These are phyloP conservation scores for Drosera spatulata DNA, from an alignment of 179 eudicot species.

Conservation along the genomic window DNA sequence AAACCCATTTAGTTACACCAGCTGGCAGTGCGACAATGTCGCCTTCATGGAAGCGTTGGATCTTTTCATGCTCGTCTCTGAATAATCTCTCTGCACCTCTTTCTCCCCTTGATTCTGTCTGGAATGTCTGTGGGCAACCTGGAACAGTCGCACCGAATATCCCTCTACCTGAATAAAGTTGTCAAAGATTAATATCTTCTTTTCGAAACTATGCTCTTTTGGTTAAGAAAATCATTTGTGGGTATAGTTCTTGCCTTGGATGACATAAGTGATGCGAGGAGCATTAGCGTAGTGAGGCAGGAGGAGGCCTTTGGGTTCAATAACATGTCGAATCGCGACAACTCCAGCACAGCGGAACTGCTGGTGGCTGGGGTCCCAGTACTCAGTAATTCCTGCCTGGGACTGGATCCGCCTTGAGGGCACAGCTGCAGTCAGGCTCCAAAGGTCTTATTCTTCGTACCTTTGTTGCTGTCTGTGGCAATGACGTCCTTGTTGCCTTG, in stretches of 20 bases:
- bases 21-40: constrained; percentile 48
- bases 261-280: constrained; percentile 30
- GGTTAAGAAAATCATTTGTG: too few relatives aligned
- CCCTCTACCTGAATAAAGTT: constrained; percentile 31
- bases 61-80: constrained; percentile 38
- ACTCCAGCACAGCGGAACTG: constrained; percentile 29
- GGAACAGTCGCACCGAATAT: constrained; percentile 39
- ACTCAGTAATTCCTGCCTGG: constrained; percentile 26
- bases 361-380: constrained; percentile 19
- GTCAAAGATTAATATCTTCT: neutral
- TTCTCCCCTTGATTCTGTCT: constrained; percentile 12
- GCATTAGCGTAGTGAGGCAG: constrained; percentile 36
- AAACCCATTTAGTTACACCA: constrained; percentile 37
- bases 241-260: constrained; percentile 16
- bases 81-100: constrained; percentile 4
- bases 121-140: constrained; percentile 53
- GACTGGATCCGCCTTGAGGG: constrained; percentile 17
- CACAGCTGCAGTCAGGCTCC: constrained; percentile 17
- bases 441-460: constrained; percentile 15
- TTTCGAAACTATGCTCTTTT: neutral
- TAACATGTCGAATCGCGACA: constrained; percentile 19
- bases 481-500: neutral
- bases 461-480: constrained; percentile 1
- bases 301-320: constrained; percentile 33
- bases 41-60: constrained; percentile 32